A percentile compares a stretch with the other conserved stretches of the same genome.
Conservation (phyloP, 371 early-diverging fungal genomes). For the Mortierella sp. region DNA sequence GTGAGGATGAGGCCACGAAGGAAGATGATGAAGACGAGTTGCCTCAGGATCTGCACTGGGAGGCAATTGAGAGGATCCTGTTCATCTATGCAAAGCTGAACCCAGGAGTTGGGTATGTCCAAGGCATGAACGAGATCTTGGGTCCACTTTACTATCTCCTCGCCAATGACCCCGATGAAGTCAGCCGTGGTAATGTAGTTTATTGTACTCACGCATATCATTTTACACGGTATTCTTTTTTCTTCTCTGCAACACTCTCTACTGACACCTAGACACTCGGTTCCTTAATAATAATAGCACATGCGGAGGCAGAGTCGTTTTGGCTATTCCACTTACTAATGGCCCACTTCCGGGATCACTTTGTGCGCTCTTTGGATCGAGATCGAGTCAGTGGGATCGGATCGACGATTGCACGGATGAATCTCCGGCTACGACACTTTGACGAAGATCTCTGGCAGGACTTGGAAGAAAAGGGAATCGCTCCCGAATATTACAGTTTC, state of each 20-base stretch:
- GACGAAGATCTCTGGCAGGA: slow-evolving; percentile 78
- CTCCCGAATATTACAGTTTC: slow-evolving; percentile 87
- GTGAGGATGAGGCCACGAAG: neutral
- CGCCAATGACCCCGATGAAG: slow-evolving; percentile 72
- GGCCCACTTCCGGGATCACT: slow-evolving; percentile 85
- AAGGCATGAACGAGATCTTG: slow-evolving; percentile 93
- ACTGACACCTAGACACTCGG: neutral
- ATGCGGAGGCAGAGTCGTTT: slow-evolving; percentile 92
- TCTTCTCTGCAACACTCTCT: neutral
- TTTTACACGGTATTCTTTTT: neutral
- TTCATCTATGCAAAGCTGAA: slow-evolving; percentile 90
- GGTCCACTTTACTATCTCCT: slow-evolving; percentile 90
- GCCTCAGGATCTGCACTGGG: slow-evolving; percentile 84
- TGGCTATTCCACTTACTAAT: slow-evolving; percentile 83
- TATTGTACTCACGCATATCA: too few species aligned
- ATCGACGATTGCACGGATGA: slow-evolving; percentile 75
- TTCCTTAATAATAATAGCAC: slow-evolving; percentile 58
- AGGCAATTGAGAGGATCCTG: slow-evolving; percentile 86
- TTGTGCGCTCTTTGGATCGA: slow-evolving; percentile 77
- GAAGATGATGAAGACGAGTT: slow-evolving; percentile 25
- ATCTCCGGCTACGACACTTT: slow-evolving; percentile 66
- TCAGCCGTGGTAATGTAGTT: slow-evolving; percentile 48
- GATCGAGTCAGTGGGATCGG: slow-evolving; percentile 77
- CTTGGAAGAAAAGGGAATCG: slow-evolving; percentile 74
- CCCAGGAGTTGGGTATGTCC: slow-evolving; percentile 90